Evolutionary conservation across 208 protist species (phyloP).

Genomic region (Wallacemonas sp.): DNA sequence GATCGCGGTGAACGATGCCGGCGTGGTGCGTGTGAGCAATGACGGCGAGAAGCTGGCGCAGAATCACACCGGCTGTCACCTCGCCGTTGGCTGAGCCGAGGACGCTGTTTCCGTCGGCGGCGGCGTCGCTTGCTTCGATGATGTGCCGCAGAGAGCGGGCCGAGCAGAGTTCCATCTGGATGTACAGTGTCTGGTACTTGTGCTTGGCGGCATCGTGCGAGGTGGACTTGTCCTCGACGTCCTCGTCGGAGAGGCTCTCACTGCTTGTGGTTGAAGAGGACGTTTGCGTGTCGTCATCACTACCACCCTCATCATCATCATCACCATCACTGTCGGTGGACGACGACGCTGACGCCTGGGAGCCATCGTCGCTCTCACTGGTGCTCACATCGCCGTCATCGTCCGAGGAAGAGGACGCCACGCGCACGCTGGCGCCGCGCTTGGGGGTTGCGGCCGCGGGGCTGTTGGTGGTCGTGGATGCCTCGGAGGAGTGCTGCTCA

Average conservation of each 20-base stretch:
- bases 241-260: background rate
- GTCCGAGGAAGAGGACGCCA: background rate
- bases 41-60: constrained; percentile 78
- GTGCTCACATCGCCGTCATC: background rate
- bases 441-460: no score
- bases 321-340: background rate
- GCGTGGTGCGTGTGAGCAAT: constrained; percentile 75
- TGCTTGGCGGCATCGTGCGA: background rate
- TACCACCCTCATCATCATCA: constrained; percentile 21
- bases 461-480: no score
- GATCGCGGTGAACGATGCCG: constrained; percentile 76
- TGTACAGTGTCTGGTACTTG: constrained; percentile 77
- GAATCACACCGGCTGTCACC: constrained; percentile 37
- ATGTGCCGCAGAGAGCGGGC: constrained; percentile 68
- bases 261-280: constrained; percentile 6
- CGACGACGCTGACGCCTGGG: background rate
- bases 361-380: background rate
- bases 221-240: background rate
- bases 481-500: no score
- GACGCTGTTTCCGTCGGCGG: constrained; percentile 52
- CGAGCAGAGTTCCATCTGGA: constrained; percentile 89
- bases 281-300: constrained; percentile 3
- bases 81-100: background rate
- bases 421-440: no score
- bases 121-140: constrained; percentile 66